Evolutionary conservation across 768 basidiomycete species (phyloP), one percentile per base, ranked within the genome.

Genomic region (Phanerochaete sordida): DNA sequence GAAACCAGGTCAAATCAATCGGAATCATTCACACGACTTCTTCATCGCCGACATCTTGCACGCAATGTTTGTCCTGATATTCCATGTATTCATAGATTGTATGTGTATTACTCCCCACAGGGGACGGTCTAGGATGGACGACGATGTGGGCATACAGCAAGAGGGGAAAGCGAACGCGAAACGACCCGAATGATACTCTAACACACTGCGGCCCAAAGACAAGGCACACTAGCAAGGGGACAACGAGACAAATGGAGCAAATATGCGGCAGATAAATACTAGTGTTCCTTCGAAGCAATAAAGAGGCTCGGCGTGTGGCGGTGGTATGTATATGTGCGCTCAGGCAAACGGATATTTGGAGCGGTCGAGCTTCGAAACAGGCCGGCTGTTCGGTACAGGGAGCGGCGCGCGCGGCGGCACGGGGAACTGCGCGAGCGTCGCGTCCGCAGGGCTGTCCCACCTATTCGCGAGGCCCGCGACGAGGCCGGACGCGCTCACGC

Each of bases 351-450:
- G 71, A 64, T 67, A 69, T 57, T 67, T 73, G 46, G 72, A 69
- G 35, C 68, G 65, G 55, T 73, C 68, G 1, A 70, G 62, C 57
- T 66, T 72, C 33, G 68, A 72, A 9, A 70, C 62, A 33, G 63
- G 46, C 54, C 58, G 57, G 44, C 62, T 37, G 31, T 60, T 62
- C 11, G 66, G 63, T 24, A 62, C 52, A 13, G 63, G 63, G 23
- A 66, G 46, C 33, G 62, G 61, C 53, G 64, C 67, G 51, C 57
- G 60, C 16, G 65, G 66, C 15, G 65, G 62, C 24, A 47, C 62
- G n/a, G 76, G 70, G 66, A 80, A 77, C 58, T 74, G 68, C 12
- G 72, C 63, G 45, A 78, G 62, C 19, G 74, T 69, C 23, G 74
- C 54, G 56, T 13, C 67, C 43, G 43, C 58, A 53, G 30, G 57